Percentiles rank a stretch among this genome's conserved stretches.
These are phyloP conservation scores for Claviceps pusilla DNA, from an alignment of 2,329 filamentous ascomycete genomes.

Conservation along the genomic window DNA sequence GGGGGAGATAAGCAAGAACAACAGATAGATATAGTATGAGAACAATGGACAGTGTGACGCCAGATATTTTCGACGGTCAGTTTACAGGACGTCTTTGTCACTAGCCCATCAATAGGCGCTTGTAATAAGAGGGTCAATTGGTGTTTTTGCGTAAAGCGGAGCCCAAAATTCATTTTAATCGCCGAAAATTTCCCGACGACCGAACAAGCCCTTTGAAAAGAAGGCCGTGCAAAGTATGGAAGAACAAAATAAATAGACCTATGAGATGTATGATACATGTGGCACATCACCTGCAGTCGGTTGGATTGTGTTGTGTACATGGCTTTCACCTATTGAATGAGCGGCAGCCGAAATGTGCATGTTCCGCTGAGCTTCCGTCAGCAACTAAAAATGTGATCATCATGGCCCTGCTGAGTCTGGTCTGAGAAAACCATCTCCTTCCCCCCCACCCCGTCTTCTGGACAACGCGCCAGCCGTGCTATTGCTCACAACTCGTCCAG, in stretches of 20 bases:
- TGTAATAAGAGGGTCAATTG: too few relatives aligned
- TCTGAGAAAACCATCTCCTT: not conserved
- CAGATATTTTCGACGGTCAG: not conserved
- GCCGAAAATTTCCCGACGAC: not conserved
- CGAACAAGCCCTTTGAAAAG: not conserved
- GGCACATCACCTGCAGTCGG: not conserved
- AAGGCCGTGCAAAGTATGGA: not conserved
- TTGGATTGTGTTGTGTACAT: conserved; percentile 2
- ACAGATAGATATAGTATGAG: not conserved
- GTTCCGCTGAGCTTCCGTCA: not conserved
- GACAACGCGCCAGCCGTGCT: not conserved
- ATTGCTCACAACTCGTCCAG: conserved; percentile 59
- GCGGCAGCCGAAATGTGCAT: not conserved
- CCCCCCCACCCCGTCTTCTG: not conserved
- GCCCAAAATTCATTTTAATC: not conserved
- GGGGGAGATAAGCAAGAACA: too few relatives aligned
- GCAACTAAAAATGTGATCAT: not conserved
- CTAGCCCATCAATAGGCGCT: not conserved
- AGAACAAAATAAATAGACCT: not conserved
- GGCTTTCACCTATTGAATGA: not conserved
- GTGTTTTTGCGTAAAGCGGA: not conserved
- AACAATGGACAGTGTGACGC: not conserved
- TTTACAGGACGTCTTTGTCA: not conserved
- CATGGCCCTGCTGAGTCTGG: not conserved
- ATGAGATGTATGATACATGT: not conserved